A percentile compares a stretch with the other conserved stretches of the same genome.
Evolutionary conservation across 805 yeast species (phyloP).

Genomic region (Saccharomyces mikatae): DNA sequence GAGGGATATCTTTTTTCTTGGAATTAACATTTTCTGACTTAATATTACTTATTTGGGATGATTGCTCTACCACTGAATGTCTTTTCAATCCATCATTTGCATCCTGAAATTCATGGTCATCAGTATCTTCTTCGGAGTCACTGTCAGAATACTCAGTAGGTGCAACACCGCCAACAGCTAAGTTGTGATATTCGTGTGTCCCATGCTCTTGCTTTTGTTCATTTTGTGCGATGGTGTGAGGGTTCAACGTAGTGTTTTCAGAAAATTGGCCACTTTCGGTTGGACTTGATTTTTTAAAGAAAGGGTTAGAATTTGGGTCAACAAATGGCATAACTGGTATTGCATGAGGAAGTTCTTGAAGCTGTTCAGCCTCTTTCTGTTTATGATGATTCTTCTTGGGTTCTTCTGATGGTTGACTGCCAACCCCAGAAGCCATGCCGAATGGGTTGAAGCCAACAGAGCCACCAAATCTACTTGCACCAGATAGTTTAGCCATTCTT

Average conservation of each 20-base stretch:
- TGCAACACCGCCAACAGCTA: neutral
- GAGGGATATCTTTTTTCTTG: neutral
- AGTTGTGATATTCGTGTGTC: neutral
- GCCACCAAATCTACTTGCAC: conserved; percentile 66
- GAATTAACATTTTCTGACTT: neutral
- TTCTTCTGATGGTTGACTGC: conserved; percentile 11
- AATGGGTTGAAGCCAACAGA: conserved; percentile 38
- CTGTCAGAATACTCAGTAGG: neutral
- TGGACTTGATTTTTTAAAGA: conserved; percentile 10
- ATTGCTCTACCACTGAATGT: neutral
- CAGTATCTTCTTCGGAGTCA: neutral
- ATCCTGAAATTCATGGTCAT: neutral
- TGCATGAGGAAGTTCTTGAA: conserved; percentile 29
- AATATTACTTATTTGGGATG: neutral
- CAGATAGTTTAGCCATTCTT: conserved; percentile 93
- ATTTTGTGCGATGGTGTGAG: conserved; percentile 6
- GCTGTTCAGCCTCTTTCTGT: conserved; percentile 14
- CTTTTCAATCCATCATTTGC: neutral
- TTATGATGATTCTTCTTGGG: conserved; percentile 20
- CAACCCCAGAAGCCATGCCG: conserved; percentile 27
- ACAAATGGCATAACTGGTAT: conserved; percentile 51
- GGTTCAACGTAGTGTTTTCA: conserved; percentile 1
- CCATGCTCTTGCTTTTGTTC: conserved; percentile 4
- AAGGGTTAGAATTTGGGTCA: conserved; percentile 30
- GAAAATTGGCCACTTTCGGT: neutral